Evolutionary conservation across 371 early-diverging fungal species (phyloP).

Genomic region (Mortierella polycephala): DNA sequence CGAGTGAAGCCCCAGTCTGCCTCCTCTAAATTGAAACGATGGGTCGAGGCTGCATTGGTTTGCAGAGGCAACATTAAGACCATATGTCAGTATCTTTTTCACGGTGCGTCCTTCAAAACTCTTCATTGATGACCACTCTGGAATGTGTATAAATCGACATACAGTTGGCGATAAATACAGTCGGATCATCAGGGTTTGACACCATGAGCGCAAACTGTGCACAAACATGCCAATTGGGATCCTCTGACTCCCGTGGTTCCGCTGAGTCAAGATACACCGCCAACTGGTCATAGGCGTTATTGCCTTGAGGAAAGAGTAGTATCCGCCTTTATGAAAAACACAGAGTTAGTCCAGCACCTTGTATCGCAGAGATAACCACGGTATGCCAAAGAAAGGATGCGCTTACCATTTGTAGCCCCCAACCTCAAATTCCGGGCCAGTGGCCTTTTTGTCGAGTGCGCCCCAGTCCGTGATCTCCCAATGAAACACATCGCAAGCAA

Average conservation of each 20-base stretch:
- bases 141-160: slow-evolving; percentile 29
- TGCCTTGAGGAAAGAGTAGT: slow-evolving; percentile 92
- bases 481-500: slow-evolving; percentile 62
- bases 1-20: slow-evolving; percentile 97
- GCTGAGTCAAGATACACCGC: slow-evolving; percentile 90
- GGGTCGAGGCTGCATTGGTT: slow-evolving; percentile 70
- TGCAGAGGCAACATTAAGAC: too few species aligned
- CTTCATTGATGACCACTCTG: neutral
- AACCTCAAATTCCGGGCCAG: slow-evolving; percentile 68
- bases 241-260: slow-evolving; percentile 66
- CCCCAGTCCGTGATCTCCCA: slow-evolving; percentile 71
- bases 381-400: neutral
- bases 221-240: slow-evolving; percentile 85
- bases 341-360: neutral
- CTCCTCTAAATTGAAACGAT: slow-evolving; percentile 87
- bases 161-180: slow-evolving; percentile 70
- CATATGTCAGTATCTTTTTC: neutral
- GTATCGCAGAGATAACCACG: too few species aligned
- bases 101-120: neutral
- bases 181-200: slow-evolving; percentile 80
- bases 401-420: slow-evolving; percentile 71
- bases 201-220: slow-evolving; percentile 87
- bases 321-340: slow-evolving; percentile 71
- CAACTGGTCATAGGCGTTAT: slow-evolving; percentile 72
- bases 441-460: slow-evolving; percentile 58